Conservation (phyloP, 73 alveolate genomes). For the Paramecium pentaurelia region DNA sequence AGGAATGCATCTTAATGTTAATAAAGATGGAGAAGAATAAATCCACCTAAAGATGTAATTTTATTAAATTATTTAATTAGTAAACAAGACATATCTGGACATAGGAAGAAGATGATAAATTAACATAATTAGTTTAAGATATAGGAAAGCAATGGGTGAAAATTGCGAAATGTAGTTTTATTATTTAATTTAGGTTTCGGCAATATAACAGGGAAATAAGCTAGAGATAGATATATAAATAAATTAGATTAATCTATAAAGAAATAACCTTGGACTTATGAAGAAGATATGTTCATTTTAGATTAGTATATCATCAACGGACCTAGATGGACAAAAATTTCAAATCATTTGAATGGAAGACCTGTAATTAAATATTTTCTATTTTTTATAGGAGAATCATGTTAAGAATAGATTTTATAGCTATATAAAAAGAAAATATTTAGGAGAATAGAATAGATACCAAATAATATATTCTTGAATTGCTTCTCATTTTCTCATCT, state of each 20-base stretch:
- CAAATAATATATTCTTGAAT: neutral
- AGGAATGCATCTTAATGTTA: slow-evolving; percentile 47
- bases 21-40: slow-evolving; percentile 50
- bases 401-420: slow-evolving; percentile 60
- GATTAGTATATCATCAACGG: neutral
- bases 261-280: slow-evolving; percentile 83
- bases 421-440: neutral
- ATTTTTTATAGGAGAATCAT: slow-evolving; percentile 26
- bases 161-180: slow-evolving; percentile 7
- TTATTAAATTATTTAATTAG: neutral
- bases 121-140: neutral
- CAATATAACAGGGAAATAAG: slow-evolving; percentile 78
- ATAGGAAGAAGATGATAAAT: slow-evolving; percentile 26
- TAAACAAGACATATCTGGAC: slow-evolving; percentile 53
- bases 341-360: slow-evolving; percentile 47
- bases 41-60: slow-evolving; percentile 40
- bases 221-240: slow-evolving; percentile 97
- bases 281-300: slow-evolving; percentile 69
- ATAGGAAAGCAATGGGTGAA: slow-evolving; percentile 51
- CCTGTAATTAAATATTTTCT: neutral
- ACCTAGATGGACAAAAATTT: slow-evolving; percentile 51
- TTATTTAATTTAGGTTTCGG: slow-evolving; percentile 48
- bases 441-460: neutral
- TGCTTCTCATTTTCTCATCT: neutral
- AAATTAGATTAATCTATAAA: slow-evolving; percentile 90